Evolutionary conservation across 1,284 basidiomycete genomes (phyloP), one percentile per base, ranked within the genome.

Genomic region (Irpex rosettiformis): DNA sequence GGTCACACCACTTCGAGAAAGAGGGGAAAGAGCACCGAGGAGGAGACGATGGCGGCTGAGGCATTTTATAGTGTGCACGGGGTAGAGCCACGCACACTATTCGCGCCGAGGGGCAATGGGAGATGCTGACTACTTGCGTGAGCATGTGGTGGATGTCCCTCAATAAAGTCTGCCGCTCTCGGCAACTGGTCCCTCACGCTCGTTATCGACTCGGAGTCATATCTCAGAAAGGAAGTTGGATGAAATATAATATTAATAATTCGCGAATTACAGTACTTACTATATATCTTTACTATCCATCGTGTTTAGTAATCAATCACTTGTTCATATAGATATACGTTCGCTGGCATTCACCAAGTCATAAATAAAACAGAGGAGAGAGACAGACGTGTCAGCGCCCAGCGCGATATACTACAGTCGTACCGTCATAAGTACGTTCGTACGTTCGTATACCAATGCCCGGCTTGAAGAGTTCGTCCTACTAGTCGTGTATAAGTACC

Each of bases 401-500:
- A 65, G 66, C 66, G 67, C 66, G 64, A 63, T 65, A 67, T 67
- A 65, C 64, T 64, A 59, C 64, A 65, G 63, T n/a, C n/a, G n/a
- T n/a, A n/a, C n/a, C n/a, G n/a, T n/a, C n/a, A n/a, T n/a, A n/a
- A n/a, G n/a, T n/a, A n/a, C n/a, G n/a, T n/a, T n/a, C n/a, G n/a
- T n/a, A n/a, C n/a, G n/a, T n/a, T n/a, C 61, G 61, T 66, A 68
- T 66, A 67, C 64, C 66, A 56, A 27, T 28, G 57, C 60, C 60
- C 6, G 43, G 43, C 8, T 6, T 7, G 33, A 37, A 16, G 33
- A 37, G 43, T 47, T 18, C 8, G 8, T 18, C 43, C 21, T 27
- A 57, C 22, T 33, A 30, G 24, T 58, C 33, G 57, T n/a, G n/a
- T n/a, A n/a, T n/a, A n/a, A n/a, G n/a, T n/a, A n/a, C n/a, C n/a